Evolutionary conservation across 345 rosid species (phyloP).

Genomic region (Eucalyptus marginata): DNA sequence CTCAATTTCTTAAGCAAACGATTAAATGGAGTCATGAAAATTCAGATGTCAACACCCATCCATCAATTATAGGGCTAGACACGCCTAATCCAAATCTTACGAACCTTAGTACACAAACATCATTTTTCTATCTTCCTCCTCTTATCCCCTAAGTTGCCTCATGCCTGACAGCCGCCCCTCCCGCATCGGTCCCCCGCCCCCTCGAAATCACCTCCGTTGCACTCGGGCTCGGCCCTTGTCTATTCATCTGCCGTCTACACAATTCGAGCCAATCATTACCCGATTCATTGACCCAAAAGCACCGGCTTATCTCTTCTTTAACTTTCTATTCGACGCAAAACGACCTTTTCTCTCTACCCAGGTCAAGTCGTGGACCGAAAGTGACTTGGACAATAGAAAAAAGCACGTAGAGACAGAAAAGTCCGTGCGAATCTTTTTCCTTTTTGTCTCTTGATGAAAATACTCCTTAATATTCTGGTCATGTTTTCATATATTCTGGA

Average conservation of each 20-base stretch:
- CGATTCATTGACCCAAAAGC: not conserved
- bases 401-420: not conserved
- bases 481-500: not conserved
- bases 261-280: not conserved
- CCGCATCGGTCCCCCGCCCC: not conserved
- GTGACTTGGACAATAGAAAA: not conserved
- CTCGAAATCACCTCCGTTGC: not conserved
- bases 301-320: not conserved
- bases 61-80: not conserved
- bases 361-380: not conserved
- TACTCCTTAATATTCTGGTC: not conserved
- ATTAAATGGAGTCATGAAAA: too few species aligned
- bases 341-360: not conserved
- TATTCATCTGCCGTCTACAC: not conserved
- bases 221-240: too few species aligned
- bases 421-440: not conserved
- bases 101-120: not conserved
- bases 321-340: not conserved
- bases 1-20: too few species aligned
- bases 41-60: not conserved
- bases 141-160: not conserved
- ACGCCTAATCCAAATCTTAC: not conserved
- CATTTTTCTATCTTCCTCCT: not conserved
- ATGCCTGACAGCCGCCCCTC: not conserved
- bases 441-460: not conserved